Evolutionary conservation across 2,329 filamentous ascomycete genomes (phyloP).

Genomic region (Verticillium longisporum): DNA sequence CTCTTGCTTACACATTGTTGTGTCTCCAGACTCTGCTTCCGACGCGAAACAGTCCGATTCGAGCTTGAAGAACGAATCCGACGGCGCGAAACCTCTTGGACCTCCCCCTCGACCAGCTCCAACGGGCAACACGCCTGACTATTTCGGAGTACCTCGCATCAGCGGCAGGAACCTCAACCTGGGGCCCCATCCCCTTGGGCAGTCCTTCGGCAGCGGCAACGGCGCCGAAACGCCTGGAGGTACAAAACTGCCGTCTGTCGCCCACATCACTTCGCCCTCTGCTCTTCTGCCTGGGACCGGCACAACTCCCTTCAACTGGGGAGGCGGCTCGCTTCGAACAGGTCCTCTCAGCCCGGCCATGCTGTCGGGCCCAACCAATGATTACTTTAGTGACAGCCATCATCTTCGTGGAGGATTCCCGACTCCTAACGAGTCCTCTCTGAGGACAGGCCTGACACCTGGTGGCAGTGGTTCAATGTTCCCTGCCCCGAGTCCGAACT

Average conservation of each 20-base stretch:
- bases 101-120: constrained; percentile 62
- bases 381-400: constrained; percentile 82
- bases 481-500: constrained; percentile 81
- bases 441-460: constrained; percentile 85
- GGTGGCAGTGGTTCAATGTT: constrained; percentile 97
- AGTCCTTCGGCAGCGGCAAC: constrained; percentile 68
- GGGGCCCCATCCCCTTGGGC: constrained; percentile 95
- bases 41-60: constrained; percentile 39
- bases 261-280: constrained; percentile 83
- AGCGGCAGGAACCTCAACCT: constrained; percentile 50
- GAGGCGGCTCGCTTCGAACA: constrained; percentile 75
- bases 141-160: constrained; percentile 54
- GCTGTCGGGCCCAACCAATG: constrained; percentile 78
- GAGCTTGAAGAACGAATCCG: constrained; percentile 51
- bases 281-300: constrained; percentile 69
- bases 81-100: constrained; percentile 58
- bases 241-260: constrained; percentile 80
- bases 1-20: constrained; percentile 14
- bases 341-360: constrained; percentile 95
- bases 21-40: constrained; percentile 29
- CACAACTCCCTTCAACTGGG: constrained; percentile 72
- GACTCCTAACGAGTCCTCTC: constrained; percentile 92
- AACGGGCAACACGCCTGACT: constrained; percentile 55
- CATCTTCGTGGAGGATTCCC: constrained; percentile 78
- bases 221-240: constrained; percentile 74